Base-by-base conservation (phyloP, 108 stramenopile genomes). In the Stephanodiscus minutulus region DNA sequence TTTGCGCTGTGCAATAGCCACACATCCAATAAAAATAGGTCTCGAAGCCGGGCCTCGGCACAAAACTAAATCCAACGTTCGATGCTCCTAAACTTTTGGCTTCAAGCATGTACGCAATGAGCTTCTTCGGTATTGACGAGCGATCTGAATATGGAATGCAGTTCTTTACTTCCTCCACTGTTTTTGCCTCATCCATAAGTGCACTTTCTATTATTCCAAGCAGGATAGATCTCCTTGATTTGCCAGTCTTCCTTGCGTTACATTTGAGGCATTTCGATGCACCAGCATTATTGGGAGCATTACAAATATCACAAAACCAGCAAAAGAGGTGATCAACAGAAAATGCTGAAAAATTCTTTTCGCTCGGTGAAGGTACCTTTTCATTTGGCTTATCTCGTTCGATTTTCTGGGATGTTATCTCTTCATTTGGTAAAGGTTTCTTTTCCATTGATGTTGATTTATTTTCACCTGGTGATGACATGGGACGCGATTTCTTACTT, bases 11-110 rank as follows among this genome's bases (percentile, higher is more conserved):
- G 62, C 80, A 81, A 25, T 29, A 66, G 25, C 70, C 70, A 24
- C 80, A 81, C 46, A 43, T 53, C 80, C 80, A 81, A 22, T 65
- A 81, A 49, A 81, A 81, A 52, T 72, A 79, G 39, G 50, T 29
- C 25, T 79, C 73, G 27, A 79, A 13, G 13, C 61, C 43, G 21
- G 31, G 31, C 11, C 46, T 60, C 11, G 77, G 71, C 17, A 24
- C 22, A 3, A 7, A 21, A 47, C 55, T 70, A 15, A 44, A 44
- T 18, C 24, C 44, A 37, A 46, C 50, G 44, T 67, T 25, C 8
- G 47, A 43, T 68, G 60, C 41, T 43, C 53, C 66, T 24, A 24
- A 18, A 36, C 59, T 55, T 36, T 61, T 64, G 27, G 47, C 21
- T 28, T 76, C 62, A 13, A 72, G 44, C 13, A 76, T 41, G 39